Conservation (phyloP, 306 rosid genomes). For the Castanospermum australe region DNA sequence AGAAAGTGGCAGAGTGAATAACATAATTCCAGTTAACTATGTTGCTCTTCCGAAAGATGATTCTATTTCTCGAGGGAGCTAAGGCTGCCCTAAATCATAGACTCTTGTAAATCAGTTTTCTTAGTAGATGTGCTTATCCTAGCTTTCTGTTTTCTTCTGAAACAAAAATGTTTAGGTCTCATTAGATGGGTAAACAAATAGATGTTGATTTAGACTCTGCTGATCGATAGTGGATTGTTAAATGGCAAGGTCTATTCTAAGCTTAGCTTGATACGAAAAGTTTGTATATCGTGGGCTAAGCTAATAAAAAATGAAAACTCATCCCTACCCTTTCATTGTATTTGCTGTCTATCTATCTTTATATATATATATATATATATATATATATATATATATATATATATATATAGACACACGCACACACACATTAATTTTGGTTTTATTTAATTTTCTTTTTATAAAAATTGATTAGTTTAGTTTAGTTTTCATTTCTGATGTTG, state of each 20-base stretch:
- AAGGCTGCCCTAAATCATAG: conserved; percentile 25
- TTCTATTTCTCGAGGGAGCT: conserved; percentile 44
- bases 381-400: too few relatives aligned
- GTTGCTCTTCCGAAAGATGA: conserved; percentile 88
- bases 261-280: background rate
- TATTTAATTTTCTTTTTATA: too few relatives aligned
- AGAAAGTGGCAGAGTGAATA: conserved; percentile 62
- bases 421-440: too few relatives aligned
- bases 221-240: conserved; percentile 9
- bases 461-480: too few relatives aligned
- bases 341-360: background rate
- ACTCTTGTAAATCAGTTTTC: conserved; percentile 32
- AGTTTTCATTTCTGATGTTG: too few relatives aligned
- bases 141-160: background rate
- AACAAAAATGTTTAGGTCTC: background rate
- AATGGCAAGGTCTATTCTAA: background rate
- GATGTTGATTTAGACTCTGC: background rate
- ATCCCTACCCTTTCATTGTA: background rate
- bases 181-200: background rate
- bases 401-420: too few relatives aligned
- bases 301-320: background rate
- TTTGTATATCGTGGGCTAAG: background rate
- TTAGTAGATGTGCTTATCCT: conserved; percentile 30
- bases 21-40: conserved; percentile 65
- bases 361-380: too few relatives aligned